Percentiles rank a stretch among this genome's conserved stretches.
Conservation (phyloP, 176 grass and related monocot genomes). For the Juncus effusus region DNA sequence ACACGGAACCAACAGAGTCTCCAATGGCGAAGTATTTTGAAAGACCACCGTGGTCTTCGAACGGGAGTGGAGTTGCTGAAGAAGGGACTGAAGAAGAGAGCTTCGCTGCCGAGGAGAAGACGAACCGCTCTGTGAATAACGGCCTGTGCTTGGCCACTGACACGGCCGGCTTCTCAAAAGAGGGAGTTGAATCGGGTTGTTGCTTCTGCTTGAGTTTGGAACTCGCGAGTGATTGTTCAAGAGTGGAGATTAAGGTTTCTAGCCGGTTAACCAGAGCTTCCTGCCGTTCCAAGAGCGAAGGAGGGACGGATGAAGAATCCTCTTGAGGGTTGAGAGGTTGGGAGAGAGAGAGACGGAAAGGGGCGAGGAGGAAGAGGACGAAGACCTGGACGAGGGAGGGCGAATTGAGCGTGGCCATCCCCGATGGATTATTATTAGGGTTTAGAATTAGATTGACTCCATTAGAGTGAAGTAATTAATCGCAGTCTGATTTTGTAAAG, state of each 20-base stretch:
- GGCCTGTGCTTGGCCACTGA: slow-evolving; percentile 60
- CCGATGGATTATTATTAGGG: too few relatives aligned
- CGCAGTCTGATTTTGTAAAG: too few relatives aligned
- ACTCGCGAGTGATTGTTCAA: slow-evolving; percentile 24
- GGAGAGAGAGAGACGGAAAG: background rate
- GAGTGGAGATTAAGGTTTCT: slow-evolving; percentile 49
- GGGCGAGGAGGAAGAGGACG: background rate
- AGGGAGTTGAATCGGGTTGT: slow-evolving; percentile 36
- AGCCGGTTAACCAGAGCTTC: slow-evolving; percentile 46
- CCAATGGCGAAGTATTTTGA: slow-evolving; percentile 88
- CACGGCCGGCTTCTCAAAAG: slow-evolving; percentile 26
- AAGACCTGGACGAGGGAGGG: slow-evolving; percentile 28
- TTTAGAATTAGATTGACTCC: too few relatives aligned
- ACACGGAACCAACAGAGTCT: slow-evolving; percentile 66
- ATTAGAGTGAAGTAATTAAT: too few relatives aligned
- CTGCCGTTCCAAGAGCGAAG: slow-evolving; percentile 36
- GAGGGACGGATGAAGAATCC: background rate
- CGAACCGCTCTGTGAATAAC: slow-evolving; percentile 67
- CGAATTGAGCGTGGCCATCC: slow-evolving; percentile 32
- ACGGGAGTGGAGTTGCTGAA: slow-evolving; percentile 43
- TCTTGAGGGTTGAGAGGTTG: slow-evolving; percentile 14
- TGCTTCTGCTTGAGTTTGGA: slow-evolving; percentile 29
- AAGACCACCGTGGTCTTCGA: slow-evolving; percentile 55
- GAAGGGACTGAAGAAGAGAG: slow-evolving; percentile 51
- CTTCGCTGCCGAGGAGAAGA: slow-evolving; percentile 54